These are phyloP conservation scores for Scalesia atractyloides DNA, from an alignment of 129 eudicot genomes.

Conservation along the genomic window DNA sequence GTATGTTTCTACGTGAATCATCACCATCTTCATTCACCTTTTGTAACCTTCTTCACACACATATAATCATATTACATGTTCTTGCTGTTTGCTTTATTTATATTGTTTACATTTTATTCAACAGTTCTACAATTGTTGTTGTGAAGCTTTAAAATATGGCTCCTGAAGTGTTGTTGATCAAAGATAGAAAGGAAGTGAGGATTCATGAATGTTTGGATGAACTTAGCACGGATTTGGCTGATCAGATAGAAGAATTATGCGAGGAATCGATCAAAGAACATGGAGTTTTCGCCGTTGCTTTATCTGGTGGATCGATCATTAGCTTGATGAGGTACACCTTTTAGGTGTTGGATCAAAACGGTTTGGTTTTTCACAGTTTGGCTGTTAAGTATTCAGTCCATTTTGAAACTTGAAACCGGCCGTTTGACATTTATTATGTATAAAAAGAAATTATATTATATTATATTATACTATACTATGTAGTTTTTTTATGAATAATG, in stretches of 20 bases:
- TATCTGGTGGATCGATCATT: slow-evolving; percentile 82
- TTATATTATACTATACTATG: no score
- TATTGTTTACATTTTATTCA: neutral
- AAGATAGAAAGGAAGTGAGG: slow-evolving; percentile 55
- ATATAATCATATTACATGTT: no score
- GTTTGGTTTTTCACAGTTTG: no score
- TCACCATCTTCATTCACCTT: slow-evolving; percentile 4
- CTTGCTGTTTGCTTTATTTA: no score
- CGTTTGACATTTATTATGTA: no score
- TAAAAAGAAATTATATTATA: no score
- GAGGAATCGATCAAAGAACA: slow-evolving; percentile 62
- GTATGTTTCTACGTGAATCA: neutral
- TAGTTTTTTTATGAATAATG: no score
- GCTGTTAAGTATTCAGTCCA: no score
- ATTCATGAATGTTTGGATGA: slow-evolving; percentile 61
- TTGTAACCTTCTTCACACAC: slow-evolving; percentile 27
- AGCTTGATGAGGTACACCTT: slow-evolving; percentile 52
- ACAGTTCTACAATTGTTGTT: neutral
- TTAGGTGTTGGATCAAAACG: neutral
- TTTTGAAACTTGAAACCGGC: no score
- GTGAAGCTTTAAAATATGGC: slow-evolving; percentile 44
- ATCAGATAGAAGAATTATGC: slow-evolving; percentile 63
- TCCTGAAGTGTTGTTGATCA: slow-evolving; percentile 29
- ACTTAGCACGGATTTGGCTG: slow-evolving; percentile 60
- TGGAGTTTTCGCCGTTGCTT: slow-evolving; percentile 68